Evolutionary conservation across 495 filamentous ascomycete genomes (phyloP).

Genomic region (Elaphomyces granulatus): DNA sequence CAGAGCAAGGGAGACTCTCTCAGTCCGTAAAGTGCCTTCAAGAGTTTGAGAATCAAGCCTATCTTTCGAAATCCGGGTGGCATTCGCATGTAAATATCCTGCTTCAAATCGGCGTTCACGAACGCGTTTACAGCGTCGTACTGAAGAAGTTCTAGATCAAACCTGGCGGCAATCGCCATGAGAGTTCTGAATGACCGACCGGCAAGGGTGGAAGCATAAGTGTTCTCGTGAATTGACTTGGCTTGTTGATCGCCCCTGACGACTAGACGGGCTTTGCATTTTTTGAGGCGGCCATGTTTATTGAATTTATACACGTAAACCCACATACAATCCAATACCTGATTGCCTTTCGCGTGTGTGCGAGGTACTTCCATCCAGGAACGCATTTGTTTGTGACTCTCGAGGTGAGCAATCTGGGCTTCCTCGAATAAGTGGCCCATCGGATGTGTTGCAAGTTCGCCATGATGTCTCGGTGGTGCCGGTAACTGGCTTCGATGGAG

Average conservation of each 20-base stretch:
- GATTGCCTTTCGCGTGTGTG: neutral
- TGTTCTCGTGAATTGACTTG: slow-evolving; percentile 1
- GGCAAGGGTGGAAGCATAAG: slow-evolving; percentile 13
- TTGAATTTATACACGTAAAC: slow-evolving; percentile 13
- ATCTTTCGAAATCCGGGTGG: slow-evolving; percentile 6
- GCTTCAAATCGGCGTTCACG: slow-evolving; percentile 10
- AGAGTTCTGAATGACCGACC: slow-evolving; percentile 9
- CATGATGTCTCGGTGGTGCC: neutral
- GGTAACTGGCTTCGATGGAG: no score
- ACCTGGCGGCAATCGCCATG: slow-evolving; percentile 9
- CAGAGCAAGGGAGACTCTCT: slow-evolving; percentile 11
- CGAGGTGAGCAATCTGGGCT: slow-evolving; percentile 1
- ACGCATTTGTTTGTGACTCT: slow-evolving; percentile 1
- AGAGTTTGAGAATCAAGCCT: slow-evolving; percentile 1
- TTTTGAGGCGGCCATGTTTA: slow-evolving; percentile 9
- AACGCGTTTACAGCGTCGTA: slow-evolving; percentile 18
- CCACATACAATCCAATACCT: slow-evolving; percentile 5
- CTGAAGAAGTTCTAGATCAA: slow-evolving; percentile 8
- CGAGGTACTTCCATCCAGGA: slow-evolving; percentile 1
- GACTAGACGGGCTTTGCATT: slow-evolving; percentile 17
- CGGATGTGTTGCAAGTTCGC: neutral
- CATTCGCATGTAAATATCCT: slow-evolving; percentile 6
- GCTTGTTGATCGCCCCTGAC: slow-evolving; percentile 16
- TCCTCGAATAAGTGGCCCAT: neutral
- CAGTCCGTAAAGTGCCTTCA: slow-evolving; percentile 14